Percentiles rank a stretch among this genome's conserved stretches.
Conservation (phyloP, 2,329 filamentous ascomycete genomes). For the Zasmidium cellare region DNA sequence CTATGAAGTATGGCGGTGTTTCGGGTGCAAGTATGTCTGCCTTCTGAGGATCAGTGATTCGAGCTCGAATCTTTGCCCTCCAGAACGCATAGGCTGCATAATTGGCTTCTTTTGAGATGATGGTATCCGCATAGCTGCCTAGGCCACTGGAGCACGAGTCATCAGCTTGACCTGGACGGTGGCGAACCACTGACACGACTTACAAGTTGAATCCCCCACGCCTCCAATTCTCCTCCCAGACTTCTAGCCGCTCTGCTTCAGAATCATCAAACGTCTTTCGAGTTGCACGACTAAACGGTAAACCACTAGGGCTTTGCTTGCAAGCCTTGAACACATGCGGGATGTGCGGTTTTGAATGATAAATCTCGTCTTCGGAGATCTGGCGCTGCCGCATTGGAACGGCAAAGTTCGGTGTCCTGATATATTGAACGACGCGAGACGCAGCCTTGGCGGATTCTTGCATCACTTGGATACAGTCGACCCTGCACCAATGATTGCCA, state of each 20-base stretch:
- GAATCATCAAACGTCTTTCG: slow-evolving; percentile 50
- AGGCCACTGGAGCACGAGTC: slow-evolving; percentile 1
- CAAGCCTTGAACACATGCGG: slow-evolving; percentile 14
- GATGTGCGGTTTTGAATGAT: slow-evolving; percentile 8
- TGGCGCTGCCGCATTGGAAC: slow-evolving; percentile 59
- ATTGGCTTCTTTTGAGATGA: slow-evolving; percentile 11
- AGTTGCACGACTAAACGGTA: slow-evolving; percentile 59
- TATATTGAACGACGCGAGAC: slow-evolving; percentile 57
- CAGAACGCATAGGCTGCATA: slow-evolving; percentile 41
- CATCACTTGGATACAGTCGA: slow-evolving; percentile 39
- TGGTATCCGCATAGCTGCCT: slow-evolving; percentile 10
- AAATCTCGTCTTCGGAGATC: slow-evolving; percentile 48
- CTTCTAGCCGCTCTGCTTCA: slow-evolving; percentile 28
- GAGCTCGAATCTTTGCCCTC: slow-evolving; percentile 44
- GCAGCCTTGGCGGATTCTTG: slow-evolving; percentile 32
- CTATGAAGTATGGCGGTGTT: slow-evolving; percentile 43
- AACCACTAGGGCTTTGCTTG: slow-evolving; percentile 9
- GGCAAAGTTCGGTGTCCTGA: slow-evolving; percentile 65
- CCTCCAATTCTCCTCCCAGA: slow-evolving; percentile 43
- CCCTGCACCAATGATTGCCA: slow-evolving; percentile 40
- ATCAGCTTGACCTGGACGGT: not conserved
- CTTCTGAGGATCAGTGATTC: slow-evolving; percentile 47
- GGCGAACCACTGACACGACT: not conserved
- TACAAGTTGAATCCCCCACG: slow-evolving; percentile 39
- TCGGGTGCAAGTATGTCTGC: slow-evolving; percentile 46